phyloP scores from a whole-genome alignment of 768 basidiomycete genomes.

The Saitozyma sp. region DNA sequence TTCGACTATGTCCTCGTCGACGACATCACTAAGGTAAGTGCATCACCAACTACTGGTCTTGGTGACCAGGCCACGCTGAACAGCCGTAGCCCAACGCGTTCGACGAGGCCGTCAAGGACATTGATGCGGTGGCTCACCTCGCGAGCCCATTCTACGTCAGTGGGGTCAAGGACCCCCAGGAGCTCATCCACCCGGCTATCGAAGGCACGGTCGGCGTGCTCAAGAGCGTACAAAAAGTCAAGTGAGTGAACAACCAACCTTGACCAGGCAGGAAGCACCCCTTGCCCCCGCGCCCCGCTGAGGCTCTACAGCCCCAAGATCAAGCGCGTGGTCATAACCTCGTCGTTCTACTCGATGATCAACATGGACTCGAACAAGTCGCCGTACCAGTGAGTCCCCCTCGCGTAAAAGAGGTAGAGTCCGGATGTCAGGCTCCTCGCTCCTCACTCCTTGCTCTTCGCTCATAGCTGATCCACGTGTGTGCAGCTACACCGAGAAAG shows the following conservation, averaged over 20 bases:
- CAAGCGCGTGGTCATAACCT: constrained; percentile 70
- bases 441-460: background rate
- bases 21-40: constrained; percentile 7
- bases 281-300: background rate
- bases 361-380: too few species aligned
- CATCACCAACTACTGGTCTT: background rate
- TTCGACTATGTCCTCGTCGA: constrained; percentile 10
- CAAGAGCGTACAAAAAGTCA: constrained; percentile 61
- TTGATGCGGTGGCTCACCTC: constrained; percentile 62
- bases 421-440: too few species aligned
- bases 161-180: constrained; percentile 27
- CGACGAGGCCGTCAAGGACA: constrained; percentile 72
- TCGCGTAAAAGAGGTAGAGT: too few species aligned
- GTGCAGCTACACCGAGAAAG: constrained; percentile 36
- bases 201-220: constrained; percentile 68
- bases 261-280: background rate
- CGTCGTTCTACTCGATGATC: constrained; percentile 47
- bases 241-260: constrained; percentile 47
- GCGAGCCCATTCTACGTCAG: constrained; percentile 8
- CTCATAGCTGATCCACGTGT: too few species aligned
- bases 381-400: too few species aligned
- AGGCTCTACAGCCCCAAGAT: constrained; percentile 54
- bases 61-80: background rate
- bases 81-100: constrained; percentile 59
- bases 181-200: constrained; percentile 71